Base-by-base conservation (phyloP, 768 basidiomycete genomes). In the Termitomyces sp. region DNA sequence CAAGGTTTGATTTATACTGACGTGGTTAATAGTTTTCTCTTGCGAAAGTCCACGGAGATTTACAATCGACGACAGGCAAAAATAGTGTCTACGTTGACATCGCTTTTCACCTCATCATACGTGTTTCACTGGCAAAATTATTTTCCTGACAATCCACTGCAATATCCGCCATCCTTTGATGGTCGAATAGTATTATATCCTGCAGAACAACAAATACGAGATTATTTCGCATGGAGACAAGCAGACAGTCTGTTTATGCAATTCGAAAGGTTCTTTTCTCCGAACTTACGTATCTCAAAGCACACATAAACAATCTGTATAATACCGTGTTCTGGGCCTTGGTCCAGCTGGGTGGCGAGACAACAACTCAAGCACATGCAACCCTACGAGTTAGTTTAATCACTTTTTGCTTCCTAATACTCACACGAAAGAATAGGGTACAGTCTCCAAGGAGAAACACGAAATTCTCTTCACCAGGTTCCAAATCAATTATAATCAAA, bases 231-330 rank as follows among this genome's bases (percentile, higher is more conserved):
- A 0, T 99, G 97, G 97, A 76, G 97, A 59, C 97, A 98, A 71
- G 91, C 89, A 0, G 96, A 98, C 69, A 96, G 96, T 96, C 67
- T 60, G 93, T 74, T 20, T 42, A 22, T 22, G 27, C 36, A 24
- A 36, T 8, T 42, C 16, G 13, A 31, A 12, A 52, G 12, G 12
- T n/a, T 42, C 18, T 31, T n/a, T 45, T 45, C 36, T 45, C 5
- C n/a, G 49, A 42, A 37, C 53, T 58, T 36, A 53, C 31, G 15
- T 50, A 34, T 64, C 41, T 34, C 54, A 69, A 69, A 98, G 95
- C 97, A 0, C 97, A 99, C 69, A 89, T 98, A 69, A 99, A 99
- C 69, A 99, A 99, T 69, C 75, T 99, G 24, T 95, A 98, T 75
- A 99, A 99, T 68, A 98, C 97, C 0, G 78, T 76, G 0, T 99